Base-by-base conservation (phyloP, 768 basidiomycete genomes). In the Serendipita vermifera region DNA sequence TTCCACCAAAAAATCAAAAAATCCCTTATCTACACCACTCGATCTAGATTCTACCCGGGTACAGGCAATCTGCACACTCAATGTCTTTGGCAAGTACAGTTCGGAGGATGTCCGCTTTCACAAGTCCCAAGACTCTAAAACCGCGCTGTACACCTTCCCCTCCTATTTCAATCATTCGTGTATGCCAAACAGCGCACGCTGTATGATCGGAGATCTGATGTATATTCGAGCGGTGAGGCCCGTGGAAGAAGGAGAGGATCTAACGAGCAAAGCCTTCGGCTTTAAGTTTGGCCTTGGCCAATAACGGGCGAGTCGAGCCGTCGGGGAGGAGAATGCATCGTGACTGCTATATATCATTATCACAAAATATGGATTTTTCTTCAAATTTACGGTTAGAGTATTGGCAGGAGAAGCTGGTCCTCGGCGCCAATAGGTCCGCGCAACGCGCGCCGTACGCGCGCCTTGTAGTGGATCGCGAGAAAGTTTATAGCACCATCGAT, bases 91-190 rank as follows among this genome's bases (percentile, higher is more conserved):
- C 2, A 29, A 31, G 9, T 3, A 20, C 20, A 9, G 5, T 24
- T 32, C 32, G 20, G 32, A 32, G 32, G n/a, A n/a, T 55, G 31
- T 55, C 55, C 13, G 27, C 59, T 31, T 29, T n/a, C 31, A 39
- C 36, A 14, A n/a, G 29, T 9, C 26, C 39, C 13, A 33, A n/a
- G 53, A 62, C 36, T 5, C 33, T 5, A 60, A 62, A 1, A 55
- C 58, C 9, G 67, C 63, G 11, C 62, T 71, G 36, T 69, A 67
- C 58, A 27, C 63, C 27, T 54, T 61, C 11, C 63, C 68, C 0
- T 70, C 69, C 0, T 59, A 70, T 15, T 64, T 69, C 64, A 72
- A 72, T 59, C 71, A 72, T 56, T 59, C 66, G 1, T 72, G 71
- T 59, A 33, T 53, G 1, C 38, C 65, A 0, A 67, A 60, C 55